Base-by-base conservation (phyloP, 805 yeast genomes). In the Priceomyces carsonii region DNA sequence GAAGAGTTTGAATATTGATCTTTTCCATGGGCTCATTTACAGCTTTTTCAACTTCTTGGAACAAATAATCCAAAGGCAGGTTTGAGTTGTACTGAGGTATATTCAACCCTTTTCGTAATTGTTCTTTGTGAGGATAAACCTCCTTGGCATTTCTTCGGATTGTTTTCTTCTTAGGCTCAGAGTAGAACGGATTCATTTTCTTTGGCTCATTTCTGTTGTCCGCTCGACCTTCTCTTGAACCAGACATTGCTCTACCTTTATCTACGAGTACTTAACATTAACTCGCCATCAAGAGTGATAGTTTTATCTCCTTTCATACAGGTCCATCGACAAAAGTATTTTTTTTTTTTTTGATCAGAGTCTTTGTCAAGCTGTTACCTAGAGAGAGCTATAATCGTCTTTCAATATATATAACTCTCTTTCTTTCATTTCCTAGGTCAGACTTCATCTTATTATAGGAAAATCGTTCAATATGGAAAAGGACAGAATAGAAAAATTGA, bases 31-130 rank as follows among this genome's bases (percentile, higher is more conserved):
- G 22, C 1, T 55, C 61, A 3, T 45, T 44, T 16, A 66, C 32
- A 5, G 42, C 41, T 5, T 19, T 28, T 35, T 63, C 66, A n/a
- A 67, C 36, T 3, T 52, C 48, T 10, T 43, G 45, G 42, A 68
- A 68, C 27, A 63, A 44, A 14, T 44, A 34, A 41, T 68, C 74
- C 14, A 68, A 45, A 5, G 71, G 71, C 6, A 56, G 42, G 17
- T 46, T 44, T 18, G 59, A 60, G 2, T 47, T 33, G 27, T 47
- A 44, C 26, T 61, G 55, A 1, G 64, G 65, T 36, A 51, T 51
- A 33, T 61, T 49, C 33, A 68, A 52, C 7, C 72, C 71, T 36
- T 59, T 60, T 24, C 57, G 42, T 25, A 33, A 31, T 6, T 22
- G 14, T 10, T 31, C 32, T 5, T 32, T 31, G 5, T 40, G 18